Evolutionary conservation across 768 basidiomycete genomes (phyloP).

Genomic region (Auriscalpium vulgare): DNA sequence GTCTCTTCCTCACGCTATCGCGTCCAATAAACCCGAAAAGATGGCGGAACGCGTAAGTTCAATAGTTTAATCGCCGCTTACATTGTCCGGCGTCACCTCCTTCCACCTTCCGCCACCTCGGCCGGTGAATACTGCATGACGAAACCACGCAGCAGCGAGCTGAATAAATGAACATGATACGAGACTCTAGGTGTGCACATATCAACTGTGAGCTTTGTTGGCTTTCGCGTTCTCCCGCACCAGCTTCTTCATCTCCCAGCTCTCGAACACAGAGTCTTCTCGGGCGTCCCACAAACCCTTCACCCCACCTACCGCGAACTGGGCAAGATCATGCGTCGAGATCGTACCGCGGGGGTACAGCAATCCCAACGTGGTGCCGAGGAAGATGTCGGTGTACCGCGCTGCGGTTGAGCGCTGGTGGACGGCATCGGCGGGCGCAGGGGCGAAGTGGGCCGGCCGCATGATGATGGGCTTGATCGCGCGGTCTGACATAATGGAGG

Average conservation of each 20-base stretch:
- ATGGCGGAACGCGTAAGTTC: too few relatives aligned
- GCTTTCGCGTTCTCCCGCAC: not conserved
- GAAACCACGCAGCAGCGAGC: too few relatives aligned
- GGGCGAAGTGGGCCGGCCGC: conserved; percentile 15
- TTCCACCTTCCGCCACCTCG: too few relatives aligned
- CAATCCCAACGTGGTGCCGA: not conserved
- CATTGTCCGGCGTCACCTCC: too few relatives aligned
- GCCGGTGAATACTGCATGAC: too few relatives aligned
- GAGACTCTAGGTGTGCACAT: not conserved
- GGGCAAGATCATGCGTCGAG: conserved; percentile 4
- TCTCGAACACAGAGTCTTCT: conserved; percentile 5
- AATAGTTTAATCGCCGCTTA: too few relatives aligned
- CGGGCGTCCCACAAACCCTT: conserved; percentile 8
- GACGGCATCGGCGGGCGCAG: conserved; percentile 8
- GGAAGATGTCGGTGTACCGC: conserved; percentile 4
- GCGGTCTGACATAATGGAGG: not conserved
- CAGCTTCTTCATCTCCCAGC: conserved; percentile 9
- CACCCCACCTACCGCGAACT: conserved; percentile 8
- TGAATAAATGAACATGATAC: too few relatives aligned
- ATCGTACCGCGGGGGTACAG: conserved; percentile 3
- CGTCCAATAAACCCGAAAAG: too few relatives aligned
- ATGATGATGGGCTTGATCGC: conserved; percentile 6
- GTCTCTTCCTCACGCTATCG: too few relatives aligned
- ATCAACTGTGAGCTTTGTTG: not conserved
- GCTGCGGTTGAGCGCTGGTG: conserved; percentile 3